Percentiles rank a stretch among this genome's conserved stretches.
Evolutionary conservation across 2,329 filamentous ascomycete species (phyloP).

Genomic region (Cercospora janseana): DNA sequence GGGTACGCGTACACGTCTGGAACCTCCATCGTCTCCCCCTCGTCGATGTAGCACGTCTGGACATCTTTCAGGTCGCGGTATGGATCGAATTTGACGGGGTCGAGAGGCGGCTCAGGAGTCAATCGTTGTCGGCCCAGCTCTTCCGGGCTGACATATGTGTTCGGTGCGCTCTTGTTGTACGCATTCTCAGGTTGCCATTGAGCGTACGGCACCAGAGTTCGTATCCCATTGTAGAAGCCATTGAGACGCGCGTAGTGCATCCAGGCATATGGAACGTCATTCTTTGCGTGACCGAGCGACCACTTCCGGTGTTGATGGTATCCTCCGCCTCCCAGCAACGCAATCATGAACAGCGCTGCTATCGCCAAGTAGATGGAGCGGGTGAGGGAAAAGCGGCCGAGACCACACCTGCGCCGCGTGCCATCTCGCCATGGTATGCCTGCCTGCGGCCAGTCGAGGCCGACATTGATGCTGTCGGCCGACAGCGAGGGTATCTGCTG

Average conservation of each 20-base stretch:
- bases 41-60: slow-evolving; percentile 63
- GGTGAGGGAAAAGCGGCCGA: slow-evolving; percentile 41
- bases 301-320: slow-evolving; percentile 34
- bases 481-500: slow-evolving; percentile 42
- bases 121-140: slow-evolving; percentile 31
- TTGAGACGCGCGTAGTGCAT: slow-evolving; percentile 46
- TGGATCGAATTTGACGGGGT: slow-evolving; percentile 45
- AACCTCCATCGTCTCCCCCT: slow-evolving; percentile 53
- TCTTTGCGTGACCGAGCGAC: slow-evolving; percentile 25
- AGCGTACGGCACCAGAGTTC: slow-evolving; percentile 45
- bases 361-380: slow-evolving; percentile 44
- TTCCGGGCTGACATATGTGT: slow-evolving; percentile 21
- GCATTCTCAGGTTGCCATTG: slow-evolving; percentile 48
- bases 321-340: slow-evolving; percentile 45
- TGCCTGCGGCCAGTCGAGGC: slow-evolving; percentile 33
- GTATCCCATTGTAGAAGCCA: slow-evolving; percentile 51
- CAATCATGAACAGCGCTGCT: slow-evolving; percentile 41
- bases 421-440: slow-evolving; percentile 38
- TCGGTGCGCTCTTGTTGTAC: slow-evolving; percentile 42
- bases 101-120: slow-evolving; percentile 34
- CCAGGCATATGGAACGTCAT: slow-evolving; percentile 45
- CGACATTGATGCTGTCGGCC: slow-evolving; percentile 41
- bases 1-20: slow-evolving; percentile 67
- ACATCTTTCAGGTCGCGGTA: slow-evolving; percentile 54
- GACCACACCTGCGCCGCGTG: slow-evolving; percentile 23